phyloP scores from a whole-genome alignment of 495 filamentous ascomycete genomes.

The Xylaria scruposa region DNA sequence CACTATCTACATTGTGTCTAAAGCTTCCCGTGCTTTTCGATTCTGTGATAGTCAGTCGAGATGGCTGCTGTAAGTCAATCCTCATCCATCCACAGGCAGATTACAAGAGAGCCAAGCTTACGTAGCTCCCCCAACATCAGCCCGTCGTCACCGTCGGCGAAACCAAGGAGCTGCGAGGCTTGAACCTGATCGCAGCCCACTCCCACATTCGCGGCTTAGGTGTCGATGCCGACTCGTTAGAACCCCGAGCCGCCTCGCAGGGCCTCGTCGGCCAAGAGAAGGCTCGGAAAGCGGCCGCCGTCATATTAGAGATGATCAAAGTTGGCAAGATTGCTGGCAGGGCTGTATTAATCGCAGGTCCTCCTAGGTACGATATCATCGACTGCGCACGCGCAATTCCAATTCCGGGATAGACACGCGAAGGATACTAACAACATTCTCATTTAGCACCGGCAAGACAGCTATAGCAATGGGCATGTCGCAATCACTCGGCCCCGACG shows the following conservation, averaged over 20 bases:
- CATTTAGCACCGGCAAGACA: conserved; percentile 86
- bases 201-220: conserved; percentile 96
- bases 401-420: background rate
- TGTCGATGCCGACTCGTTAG: conserved; percentile 88
- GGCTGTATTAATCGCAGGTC: conserved; percentile 93
- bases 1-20: background rate
- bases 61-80: conserved; percentile 27
- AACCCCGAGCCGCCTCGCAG: conserved; percentile 84
- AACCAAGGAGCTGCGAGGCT: conserved; percentile 88
- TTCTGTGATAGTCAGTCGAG: conserved; percentile 5
- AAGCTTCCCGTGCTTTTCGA: background rate
- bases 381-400: background rate
- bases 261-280: conserved; percentile 97
- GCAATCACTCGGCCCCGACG: conserved; percentile 89
- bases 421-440: conserved; percentile 8
- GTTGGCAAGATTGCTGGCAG: conserved; percentile 97
- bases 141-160: conserved; percentile 92
- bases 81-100: conserved; percentile 15
- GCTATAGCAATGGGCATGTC: conserved; percentile 99
- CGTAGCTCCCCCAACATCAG: conserved; percentile 50
- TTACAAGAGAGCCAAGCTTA: conserved; percentile 26
- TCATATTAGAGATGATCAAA: conserved; percentile 98
- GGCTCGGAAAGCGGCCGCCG: conserved; percentile 92
- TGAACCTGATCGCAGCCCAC: conserved; percentile 97
- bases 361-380: conserved; percentile 66